Evolutionary conservation across 2,329 filamentous ascomycete genomes (phyloP).

Genomic region (Gliomastix tumulicola): DNA sequence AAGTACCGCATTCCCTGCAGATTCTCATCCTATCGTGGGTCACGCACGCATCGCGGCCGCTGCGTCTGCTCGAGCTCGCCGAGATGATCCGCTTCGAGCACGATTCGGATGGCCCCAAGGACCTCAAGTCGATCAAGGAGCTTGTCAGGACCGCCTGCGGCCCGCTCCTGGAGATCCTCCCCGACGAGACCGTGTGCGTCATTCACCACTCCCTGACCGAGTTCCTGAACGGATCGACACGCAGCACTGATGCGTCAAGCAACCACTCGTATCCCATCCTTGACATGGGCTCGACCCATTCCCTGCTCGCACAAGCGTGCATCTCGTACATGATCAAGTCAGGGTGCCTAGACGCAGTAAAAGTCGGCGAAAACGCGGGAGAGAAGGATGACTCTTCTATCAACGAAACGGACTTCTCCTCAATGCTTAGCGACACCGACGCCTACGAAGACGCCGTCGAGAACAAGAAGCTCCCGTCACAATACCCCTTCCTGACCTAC

Average conservation of each 20-base stretch:
- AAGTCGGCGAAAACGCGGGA: not conserved
- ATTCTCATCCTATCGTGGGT: not conserved
- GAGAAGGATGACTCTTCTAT: not conserved
- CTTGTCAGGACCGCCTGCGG: not conserved
- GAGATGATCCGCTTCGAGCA: not conserved
- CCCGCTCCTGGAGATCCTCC: not conserved
- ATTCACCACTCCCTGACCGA: not conserved
- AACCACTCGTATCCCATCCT: not conserved
- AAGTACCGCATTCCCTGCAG: not conserved
- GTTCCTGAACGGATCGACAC: not conserved
- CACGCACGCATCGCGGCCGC: not conserved
- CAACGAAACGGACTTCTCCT: not conserved
- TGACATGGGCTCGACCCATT: not conserved
- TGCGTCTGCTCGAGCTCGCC: not conserved
- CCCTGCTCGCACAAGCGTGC: not conserved
- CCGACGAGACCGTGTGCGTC: not conserved
- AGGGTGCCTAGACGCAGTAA: not conserved
- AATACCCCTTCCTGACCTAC: not conserved
- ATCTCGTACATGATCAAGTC: not conserved
- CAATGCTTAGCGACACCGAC: not conserved
- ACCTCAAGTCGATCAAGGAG: not conserved
- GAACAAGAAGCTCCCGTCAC: not conserved
- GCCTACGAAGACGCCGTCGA: not conserved
- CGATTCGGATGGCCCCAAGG: not conserved
- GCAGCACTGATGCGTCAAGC: not conserved